Evolutionary conservation across 164 flowering plant genomes (phyloP), one percentile per base, ranked within the genome.

Genomic region (Chimonanthus praecox): DNA sequence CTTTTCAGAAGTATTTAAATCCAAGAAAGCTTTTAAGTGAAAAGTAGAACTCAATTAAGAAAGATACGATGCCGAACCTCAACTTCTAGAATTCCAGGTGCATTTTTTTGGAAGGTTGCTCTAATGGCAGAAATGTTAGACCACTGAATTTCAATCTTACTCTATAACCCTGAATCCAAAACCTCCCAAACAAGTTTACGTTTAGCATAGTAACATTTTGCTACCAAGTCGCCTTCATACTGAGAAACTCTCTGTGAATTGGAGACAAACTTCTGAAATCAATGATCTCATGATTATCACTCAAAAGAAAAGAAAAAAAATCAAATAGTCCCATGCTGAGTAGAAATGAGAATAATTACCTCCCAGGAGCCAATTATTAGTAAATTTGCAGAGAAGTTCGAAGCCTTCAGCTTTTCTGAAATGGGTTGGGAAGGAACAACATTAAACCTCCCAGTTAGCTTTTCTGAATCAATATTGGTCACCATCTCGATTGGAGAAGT

Each of bases 171-270:
- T 13, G 81, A 76, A 7, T 88, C 85, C 67, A 90, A 78, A 20
- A 90, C 80, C 77, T 90, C 96, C 96, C 96, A 90, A 21, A 89
- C 93, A 21, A 90, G 83, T 77, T 86, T 89, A 45, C 84, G 87
- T 82, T 88, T 90, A 0, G 88, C 89, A 68, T 79, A 89, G 82
- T 87, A 88, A 67, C 86, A 85, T 69, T 89, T 89, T 4, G 85
- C 93, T 60, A 85, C 89, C 74, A 90, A 76, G 66, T 90, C 91
- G 4, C 91, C 92, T 61, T 87, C 92, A 68, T 85, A 54, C 50
- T 71, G 80, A 4, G 91, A 83, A 33, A 60, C 71, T 72, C 86
- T 82, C 92, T 90, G 70, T 47, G 33, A 68, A 7, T 48, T 10
- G 82, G 78, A 64, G 51, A 70, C 13, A 70, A 66, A 20, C 47